These are phyloP conservation scores for Annulohypoxylon bovei DNA, from an alignment of 495 filamentous ascomycete species.

Conservation along the genomic window DNA sequence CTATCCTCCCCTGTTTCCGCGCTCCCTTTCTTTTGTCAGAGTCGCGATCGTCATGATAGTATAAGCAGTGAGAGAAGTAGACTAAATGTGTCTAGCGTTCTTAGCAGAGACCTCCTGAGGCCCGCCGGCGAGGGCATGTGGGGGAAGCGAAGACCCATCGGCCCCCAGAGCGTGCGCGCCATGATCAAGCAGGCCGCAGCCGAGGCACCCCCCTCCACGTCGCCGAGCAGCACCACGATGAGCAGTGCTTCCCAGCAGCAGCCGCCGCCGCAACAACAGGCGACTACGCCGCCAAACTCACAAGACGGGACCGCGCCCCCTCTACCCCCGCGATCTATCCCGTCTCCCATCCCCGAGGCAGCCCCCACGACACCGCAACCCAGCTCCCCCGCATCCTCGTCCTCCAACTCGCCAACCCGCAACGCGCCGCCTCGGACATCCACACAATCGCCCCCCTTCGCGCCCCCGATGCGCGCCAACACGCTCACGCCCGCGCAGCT, in stretches of 20 bases:
- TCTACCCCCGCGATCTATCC: slow-evolving; percentile 16
- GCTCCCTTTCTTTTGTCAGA: background rate
- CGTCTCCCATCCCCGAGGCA: background rate
- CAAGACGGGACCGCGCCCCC: background rate
- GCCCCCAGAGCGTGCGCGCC: slow-evolving; percentile 44
- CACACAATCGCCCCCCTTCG: background rate
- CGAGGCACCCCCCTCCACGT: slow-evolving; percentile 12
- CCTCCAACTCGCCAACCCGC: background rate
- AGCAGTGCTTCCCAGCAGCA: slow-evolving; percentile 6
- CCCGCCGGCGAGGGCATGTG: slow-evolving; percentile 47
- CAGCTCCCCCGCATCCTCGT: background rate
- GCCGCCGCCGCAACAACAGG: background rate
- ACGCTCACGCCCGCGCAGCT: background rate
- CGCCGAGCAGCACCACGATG: slow-evolving; percentile 2
- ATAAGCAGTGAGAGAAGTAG: slow-evolving; percentile 13
- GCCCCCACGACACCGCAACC: background rate
- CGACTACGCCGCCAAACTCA: background rate
- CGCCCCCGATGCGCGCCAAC: background rate
- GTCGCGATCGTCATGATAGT: slow-evolving; percentile 1
- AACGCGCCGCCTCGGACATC: background rate
- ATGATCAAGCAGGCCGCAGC: slow-evolving; percentile 47
- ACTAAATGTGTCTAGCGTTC: slow-evolving; percentile 35
- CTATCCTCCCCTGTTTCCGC: background rate
- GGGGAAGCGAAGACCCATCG: slow-evolving; percentile 46
- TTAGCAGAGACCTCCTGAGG: slow-evolving; percentile 45